Conservation (phyloP, 805 yeast species). For the Vanderwaltozyma tropicalis region DNA sequence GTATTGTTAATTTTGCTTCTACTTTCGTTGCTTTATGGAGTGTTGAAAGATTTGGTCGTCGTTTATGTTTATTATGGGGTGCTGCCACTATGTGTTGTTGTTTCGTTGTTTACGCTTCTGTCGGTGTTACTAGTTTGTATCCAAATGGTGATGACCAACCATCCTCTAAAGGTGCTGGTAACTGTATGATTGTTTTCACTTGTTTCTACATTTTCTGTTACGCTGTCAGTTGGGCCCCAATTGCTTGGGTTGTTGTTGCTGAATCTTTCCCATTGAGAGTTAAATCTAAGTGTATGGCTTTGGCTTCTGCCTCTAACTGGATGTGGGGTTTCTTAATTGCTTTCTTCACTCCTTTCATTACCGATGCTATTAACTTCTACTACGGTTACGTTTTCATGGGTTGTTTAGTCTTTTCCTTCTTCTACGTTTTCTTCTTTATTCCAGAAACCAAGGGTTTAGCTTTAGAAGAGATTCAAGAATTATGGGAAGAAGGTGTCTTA, state of each 20-base stretch:
- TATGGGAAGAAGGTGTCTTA: conserved; percentile 33
- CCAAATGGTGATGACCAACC: conserved; percentile 30
- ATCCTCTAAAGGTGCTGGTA: conserved; percentile 47
- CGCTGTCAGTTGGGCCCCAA: conserved; percentile 70
- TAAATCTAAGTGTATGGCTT: conserved; percentile 43
- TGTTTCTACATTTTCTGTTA: conserved; percentile 62
- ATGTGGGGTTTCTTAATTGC: conserved; percentile 56
- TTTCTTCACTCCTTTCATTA: conserved; percentile 59
- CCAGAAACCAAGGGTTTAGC: conserved; percentile 69
- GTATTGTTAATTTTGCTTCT: conserved; percentile 50
- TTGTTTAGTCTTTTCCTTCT: conserved; percentile 39
- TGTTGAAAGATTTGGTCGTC: conserved; percentile 47
- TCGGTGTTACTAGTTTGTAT: conserved; percentile 43
- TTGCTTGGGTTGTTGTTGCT: conserved; percentile 51
- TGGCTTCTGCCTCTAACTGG: conserved; percentile 52
- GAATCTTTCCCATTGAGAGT: conserved; percentile 67
- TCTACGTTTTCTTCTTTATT: conserved; percentile 57
- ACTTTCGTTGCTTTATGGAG: conserved; percentile 41
- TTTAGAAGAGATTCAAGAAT: conserved; percentile 62
- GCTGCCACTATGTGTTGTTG: conserved; percentile 40
- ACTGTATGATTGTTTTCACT: conserved; percentile 60
- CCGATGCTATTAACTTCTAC: conserved; percentile 49
- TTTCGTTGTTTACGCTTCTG: conserved; percentile 42
- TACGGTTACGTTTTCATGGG: conserved; percentile 53
- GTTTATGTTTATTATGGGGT: conserved; percentile 39